Percentiles rank a stretch among this genome's conserved stretches.
Evolutionary conservation across 257 asterid species (phyloP).

Genomic region (Avicennia marina): DNA sequence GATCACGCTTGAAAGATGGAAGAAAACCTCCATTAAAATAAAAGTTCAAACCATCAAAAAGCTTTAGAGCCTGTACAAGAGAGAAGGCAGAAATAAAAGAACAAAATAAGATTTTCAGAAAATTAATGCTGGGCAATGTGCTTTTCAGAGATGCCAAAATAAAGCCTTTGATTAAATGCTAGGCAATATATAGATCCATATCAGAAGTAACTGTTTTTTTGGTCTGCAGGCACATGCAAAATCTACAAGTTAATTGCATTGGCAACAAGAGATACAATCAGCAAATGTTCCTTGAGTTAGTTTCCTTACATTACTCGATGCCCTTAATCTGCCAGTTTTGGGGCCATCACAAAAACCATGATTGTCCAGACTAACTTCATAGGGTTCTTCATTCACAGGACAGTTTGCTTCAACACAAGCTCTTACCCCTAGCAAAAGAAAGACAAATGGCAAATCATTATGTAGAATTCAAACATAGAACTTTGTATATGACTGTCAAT

Average conservation of each 20-base stretch:
- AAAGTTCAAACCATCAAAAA: slow-evolving; percentile 57
- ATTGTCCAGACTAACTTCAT: slow-evolving; percentile 67
- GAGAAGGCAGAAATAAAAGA: not conserved
- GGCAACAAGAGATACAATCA: not conserved
- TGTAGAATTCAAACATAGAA: not conserved
- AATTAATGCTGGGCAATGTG: no score
- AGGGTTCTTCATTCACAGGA: slow-evolving; percentile 65
- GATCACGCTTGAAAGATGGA: slow-evolving; percentile 54
- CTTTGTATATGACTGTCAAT: not conserved
- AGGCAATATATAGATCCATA: not conserved
- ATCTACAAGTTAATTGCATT: no score
- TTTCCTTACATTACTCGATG: slow-evolving; percentile 44
- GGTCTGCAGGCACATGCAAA: not conserved
- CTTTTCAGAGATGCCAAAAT: no score
- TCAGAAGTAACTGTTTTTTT: not conserved
- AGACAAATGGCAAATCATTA: slow-evolving; percentile 13
- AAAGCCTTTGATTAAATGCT: no score
- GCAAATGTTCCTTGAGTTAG: not conserved
- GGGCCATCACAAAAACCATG: slow-evolving; percentile 79
- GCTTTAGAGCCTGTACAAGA: slow-evolving; percentile 62
- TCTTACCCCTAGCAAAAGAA: slow-evolving; percentile 59
- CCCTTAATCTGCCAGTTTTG: slow-evolving; percentile 70
- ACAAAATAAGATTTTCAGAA: not conserved
- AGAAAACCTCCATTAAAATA: slow-evolving; percentile 57
- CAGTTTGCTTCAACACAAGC: slow-evolving; percentile 56